A percentile compares a stretch with the other conserved stretches of the same genome.
phyloP scores from a whole-genome alignment of 208 protist species.

The Acanthamoeba triangularis region DNA sequence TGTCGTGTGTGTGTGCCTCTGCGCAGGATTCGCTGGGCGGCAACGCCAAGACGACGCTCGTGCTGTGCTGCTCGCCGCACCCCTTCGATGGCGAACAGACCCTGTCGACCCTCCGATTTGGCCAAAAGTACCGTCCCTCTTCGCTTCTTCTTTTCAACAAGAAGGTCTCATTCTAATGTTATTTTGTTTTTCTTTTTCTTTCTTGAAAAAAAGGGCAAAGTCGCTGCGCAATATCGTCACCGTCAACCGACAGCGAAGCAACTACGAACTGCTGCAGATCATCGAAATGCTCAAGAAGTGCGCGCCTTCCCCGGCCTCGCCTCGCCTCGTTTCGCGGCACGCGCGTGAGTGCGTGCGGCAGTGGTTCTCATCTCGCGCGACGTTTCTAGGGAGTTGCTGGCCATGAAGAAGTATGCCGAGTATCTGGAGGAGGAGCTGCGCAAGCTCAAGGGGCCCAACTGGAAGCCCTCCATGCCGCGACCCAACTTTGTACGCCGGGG shows the following conservation, averaged over 20 bases:
- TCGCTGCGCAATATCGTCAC: conserved; percentile 35
- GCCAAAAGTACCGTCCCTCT: conserved; percentile 26
- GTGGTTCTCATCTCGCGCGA: background rate
- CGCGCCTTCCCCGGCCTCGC: no score
- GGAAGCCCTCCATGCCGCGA: background rate
- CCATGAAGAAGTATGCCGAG: conserved; percentile 61
- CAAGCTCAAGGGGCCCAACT: conserved; percentile 55
- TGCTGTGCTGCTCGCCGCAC: conserved; percentile 43
- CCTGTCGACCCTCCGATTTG: conserved; percentile 79
- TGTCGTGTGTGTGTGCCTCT: no score
- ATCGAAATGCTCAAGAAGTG: conserved; percentile 64
- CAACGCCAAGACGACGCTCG: conserved; percentile 70
- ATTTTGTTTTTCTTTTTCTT: background rate
- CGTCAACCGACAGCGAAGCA: conserved; percentile 29
- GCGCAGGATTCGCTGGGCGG: conserved; percentile 73
- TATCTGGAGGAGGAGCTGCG: conserved; percentile 41
- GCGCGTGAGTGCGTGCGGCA: background rate
- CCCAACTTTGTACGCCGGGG: background rate
- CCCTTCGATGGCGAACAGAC: conserved; percentile 60
- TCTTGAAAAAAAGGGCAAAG: background rate
- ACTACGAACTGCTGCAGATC: conserved; percentile 41
- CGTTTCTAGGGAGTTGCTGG: background rate
- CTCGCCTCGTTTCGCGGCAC: background rate
- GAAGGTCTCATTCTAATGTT: no score
- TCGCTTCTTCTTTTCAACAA: no score